A percentile compares a stretch with the other conserved stretches of the same genome.
These are phyloP conservation scores for Marasmius sp. DNA, from an alignment of 1,284 basidiomycete species.

Conservation along the genomic window DNA sequence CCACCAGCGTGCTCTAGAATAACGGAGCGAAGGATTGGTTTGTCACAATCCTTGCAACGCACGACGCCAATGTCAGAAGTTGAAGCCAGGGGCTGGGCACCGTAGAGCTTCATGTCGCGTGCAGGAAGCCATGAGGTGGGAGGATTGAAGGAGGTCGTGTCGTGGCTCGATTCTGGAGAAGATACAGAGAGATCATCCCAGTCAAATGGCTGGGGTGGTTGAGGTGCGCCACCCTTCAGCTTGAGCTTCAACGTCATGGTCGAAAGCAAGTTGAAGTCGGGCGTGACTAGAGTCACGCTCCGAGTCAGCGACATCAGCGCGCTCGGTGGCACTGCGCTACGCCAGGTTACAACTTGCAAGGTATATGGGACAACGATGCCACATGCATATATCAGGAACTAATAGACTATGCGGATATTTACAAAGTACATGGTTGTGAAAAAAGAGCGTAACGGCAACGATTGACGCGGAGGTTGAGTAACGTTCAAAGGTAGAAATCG, in stretches of 20 bases:
- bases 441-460: not conserved
- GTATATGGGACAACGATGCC: too few species aligned
- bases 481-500: constrained; percentile 73
- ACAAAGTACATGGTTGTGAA: not conserved
- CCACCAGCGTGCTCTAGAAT: constrained; percentile 74
- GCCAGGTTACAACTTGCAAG: too few species aligned
- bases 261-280: not conserved
- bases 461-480: not conserved
- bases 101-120: constrained; percentile 86
- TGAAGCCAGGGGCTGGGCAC: constrained; percentile 67
- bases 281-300: not conserved
- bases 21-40: constrained; percentile 75
- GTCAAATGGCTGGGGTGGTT: constrained; percentile 46
- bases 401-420: too few species aligned
- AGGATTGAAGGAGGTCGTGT: constrained; percentile 51
- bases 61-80: constrained; percentile 69
- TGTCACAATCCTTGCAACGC: constrained; percentile 76
- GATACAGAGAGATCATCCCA: constrained; percentile 51
- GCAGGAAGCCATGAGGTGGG: constrained; percentile 83
- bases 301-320: not conserved
- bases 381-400: too few species aligned
- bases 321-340: too few species aligned
- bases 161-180: constrained; percentile 33
- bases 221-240: constrained; percentile 6
- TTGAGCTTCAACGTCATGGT: constrained; percentile 15